phyloP scores from a whole-genome alignment of 148 eudicot species.

The Cornus kousa region DNA sequence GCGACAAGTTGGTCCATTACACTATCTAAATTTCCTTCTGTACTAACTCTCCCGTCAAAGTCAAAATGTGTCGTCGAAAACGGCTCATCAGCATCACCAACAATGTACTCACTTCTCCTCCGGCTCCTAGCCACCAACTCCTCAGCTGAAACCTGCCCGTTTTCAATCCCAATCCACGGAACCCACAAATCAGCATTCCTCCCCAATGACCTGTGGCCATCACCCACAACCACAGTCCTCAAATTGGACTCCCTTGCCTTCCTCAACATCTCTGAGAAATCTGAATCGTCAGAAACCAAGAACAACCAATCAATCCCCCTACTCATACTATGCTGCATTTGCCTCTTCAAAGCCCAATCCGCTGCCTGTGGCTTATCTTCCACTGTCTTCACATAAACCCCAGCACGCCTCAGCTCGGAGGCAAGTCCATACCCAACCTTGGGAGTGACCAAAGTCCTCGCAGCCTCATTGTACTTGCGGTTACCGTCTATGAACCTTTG shows the following conservation, averaged over 20 bases:
- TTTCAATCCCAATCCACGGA: constrained; percentile 70
- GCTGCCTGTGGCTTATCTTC: constrained; percentile 96
- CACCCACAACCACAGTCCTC: constrained; percentile 93
- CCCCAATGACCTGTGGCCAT: constrained; percentile 67
- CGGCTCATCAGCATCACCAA: constrained; percentile 21
- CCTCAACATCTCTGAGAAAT: constrained; percentile 76
- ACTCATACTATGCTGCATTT: constrained; percentile 67
- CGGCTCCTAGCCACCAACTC: constrained; percentile 55
- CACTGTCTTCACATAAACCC: constrained; percentile 84
- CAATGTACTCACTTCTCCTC: constrained; percentile 26
- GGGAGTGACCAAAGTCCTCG: constrained; percentile 54
- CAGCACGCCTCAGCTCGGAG: constrained; percentile 72
- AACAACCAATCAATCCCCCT: constrained; percentile 81
- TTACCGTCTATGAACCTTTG: constrained; percentile 65
- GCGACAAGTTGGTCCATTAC: constrained; percentile 51
- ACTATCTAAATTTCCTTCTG: constrained; percentile 30
- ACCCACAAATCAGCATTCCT: constrained; percentile 87
- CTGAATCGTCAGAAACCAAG: constrained; percentile 90
- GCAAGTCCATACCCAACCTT: constrained; percentile 77
- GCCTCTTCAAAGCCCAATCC: constrained; percentile 87
- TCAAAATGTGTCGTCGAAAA: constrained; percentile 44
- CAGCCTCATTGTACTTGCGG: constrained; percentile 69
- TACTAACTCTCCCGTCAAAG: constrained; percentile 16
- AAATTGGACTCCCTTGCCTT: constrained; percentile 72
- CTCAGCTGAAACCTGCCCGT: constrained; percentile 64